phyloP scores from a whole-genome alignment of 805 yeast species.

The Martiniozyma abietophila region DNA sequence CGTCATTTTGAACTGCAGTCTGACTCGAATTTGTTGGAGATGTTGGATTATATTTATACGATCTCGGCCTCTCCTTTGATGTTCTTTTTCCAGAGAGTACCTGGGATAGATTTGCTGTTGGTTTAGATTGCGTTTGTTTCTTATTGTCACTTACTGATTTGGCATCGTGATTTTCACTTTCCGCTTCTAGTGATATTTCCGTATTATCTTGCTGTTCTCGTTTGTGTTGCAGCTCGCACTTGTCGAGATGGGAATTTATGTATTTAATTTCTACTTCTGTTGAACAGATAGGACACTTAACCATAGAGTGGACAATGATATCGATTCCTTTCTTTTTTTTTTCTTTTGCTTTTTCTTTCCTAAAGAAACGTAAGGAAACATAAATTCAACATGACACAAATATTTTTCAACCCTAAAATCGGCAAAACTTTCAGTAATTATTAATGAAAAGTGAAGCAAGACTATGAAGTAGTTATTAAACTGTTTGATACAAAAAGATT shows the following conservation, averaged over 20 bases:
- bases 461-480: too few species aligned
- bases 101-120: slow-evolving; percentile 4
- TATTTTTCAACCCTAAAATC: too few species aligned
- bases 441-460: too few species aligned
- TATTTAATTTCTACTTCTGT: slow-evolving; percentile 20
- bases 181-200: not conserved
- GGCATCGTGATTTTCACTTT: not conserved
- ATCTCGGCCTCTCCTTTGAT: slow-evolving; percentile 8
- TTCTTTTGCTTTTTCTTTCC: too few species aligned
- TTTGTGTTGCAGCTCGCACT: slow-evolving; percentile 14
- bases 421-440: too few species aligned
- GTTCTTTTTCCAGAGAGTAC: slow-evolving; percentile 7
- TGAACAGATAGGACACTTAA: slow-evolving; percentile 28
- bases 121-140: not conserved
- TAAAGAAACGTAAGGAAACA: too few species aligned
- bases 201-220: not conserved
- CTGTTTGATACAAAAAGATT: too few species aligned
- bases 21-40: not conserved
- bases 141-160: not conserved
- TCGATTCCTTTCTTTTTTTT: too few species aligned
- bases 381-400: too few species aligned
- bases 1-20: not conserved
- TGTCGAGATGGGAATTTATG: slow-evolving; percentile 30
- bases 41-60: slow-evolving; percentile 9
- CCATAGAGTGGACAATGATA: slow-evolving; percentile 24